Evolutionary conservation across 345 rosid species (phyloP).

Genomic region (Adansonia digitata): DNA sequence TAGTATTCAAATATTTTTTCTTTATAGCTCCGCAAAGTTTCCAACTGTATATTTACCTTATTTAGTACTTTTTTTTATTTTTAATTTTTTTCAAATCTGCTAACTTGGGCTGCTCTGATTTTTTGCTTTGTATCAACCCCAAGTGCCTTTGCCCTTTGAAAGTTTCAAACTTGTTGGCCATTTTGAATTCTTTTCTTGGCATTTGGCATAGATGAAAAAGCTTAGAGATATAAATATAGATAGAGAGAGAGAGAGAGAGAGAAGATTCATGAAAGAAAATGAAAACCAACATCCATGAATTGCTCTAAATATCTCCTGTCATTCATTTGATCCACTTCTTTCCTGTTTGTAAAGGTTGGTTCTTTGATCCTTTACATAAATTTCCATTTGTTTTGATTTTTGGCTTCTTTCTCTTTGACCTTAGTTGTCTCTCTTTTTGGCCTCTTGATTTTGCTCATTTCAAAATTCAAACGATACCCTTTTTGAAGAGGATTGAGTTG

Average conservation of each 20-base stretch:
- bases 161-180: slow-evolving; percentile 28
- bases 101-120: too few relatives aligned
- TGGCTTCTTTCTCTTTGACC: slow-evolving; percentile 21
- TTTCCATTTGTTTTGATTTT: slow-evolving; percentile 5
- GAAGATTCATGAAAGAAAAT: background rate
- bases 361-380: slow-evolving; percentile 24
- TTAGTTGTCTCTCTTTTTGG: slow-evolving; percentile 5
- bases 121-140: background rate
- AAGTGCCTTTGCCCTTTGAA: slow-evolving; percentile 31
- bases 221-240: slow-evolving; percentile 1
- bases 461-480: slow-evolving; percentile 1
- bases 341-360: background rate
- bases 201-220: background rate
- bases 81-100: too few relatives aligned
- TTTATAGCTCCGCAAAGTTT: background rate
- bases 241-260: too few relatives aligned
- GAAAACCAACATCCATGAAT: slow-evolving; percentile 22
- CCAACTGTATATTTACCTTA: background rate
- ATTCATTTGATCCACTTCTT: slow-evolving; percentile 15
- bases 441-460: slow-evolving; percentile 12
- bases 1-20: background rate
- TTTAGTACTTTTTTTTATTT: background rate
- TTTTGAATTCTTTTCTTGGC: background rate
- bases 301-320: slow-evolving; percentile 17
- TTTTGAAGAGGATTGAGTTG: background rate